A percentile compares a stretch with the other conserved stretches of the same genome.
Evolutionary conservation across 768 basidiomycete genomes (phyloP).

Genomic region (Tylopilus intermedius): DNA sequence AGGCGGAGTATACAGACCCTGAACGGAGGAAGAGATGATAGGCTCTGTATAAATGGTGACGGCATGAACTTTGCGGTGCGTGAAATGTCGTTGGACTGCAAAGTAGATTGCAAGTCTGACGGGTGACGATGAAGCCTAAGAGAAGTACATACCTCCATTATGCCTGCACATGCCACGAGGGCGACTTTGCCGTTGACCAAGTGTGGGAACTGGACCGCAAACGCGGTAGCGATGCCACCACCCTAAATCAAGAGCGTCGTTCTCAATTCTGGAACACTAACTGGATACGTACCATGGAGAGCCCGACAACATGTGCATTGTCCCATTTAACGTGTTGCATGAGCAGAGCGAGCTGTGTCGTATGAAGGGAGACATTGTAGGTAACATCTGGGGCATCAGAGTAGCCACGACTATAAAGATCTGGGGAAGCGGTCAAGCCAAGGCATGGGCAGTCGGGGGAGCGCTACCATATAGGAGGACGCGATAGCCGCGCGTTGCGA

Average conservation of each 20-base stretch:
- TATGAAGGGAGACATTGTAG: conserved; percentile 62
- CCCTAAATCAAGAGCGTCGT: conserved; percentile 42
- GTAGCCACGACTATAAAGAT: conserved; percentile 79
- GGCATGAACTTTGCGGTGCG: conserved; percentile 76
- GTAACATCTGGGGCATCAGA: conserved; percentile 71
- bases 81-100: conserved; percentile 59
- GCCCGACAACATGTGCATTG: conserved; percentile 57
- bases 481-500: conserved; percentile 61
- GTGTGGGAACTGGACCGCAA: conserved; percentile 66
- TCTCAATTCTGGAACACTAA: conserved; percentile 4
- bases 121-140: background rate
- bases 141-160: conserved; percentile 50
- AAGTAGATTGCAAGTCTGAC: background rate
- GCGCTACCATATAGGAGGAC: conserved; percentile 68
- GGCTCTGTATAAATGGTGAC: conserved; percentile 63
- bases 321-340: conserved; percentile 77
- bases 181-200: conserved; percentile 62
- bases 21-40: conserved; percentile 58
- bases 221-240: conserved; percentile 67
- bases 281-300: conserved; percentile 59
- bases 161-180: conserved; percentile 64
- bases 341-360: conserved; percentile 75
- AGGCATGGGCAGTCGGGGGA: background rate
- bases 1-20: conserved; percentile 38
- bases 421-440: conserved; percentile 32